These are phyloP conservation scores for Fusarium mexicanum DNA, from an alignment of 2,329 filamentous ascomycete species.

Conservation along the genomic window DNA sequence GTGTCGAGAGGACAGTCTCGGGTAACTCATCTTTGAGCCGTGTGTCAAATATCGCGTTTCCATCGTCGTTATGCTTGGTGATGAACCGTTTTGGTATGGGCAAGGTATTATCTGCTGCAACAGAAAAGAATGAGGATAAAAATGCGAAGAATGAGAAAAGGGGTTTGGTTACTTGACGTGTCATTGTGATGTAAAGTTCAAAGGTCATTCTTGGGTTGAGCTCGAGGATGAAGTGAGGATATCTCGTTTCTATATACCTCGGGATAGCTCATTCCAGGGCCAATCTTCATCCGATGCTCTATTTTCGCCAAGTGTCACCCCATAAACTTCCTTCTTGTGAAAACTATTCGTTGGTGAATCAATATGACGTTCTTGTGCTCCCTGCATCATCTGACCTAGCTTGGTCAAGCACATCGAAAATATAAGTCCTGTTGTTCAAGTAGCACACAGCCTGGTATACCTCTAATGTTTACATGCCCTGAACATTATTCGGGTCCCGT, in stretches of 20 bases:
- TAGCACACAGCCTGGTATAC: not conserved
- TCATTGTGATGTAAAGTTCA: not conserved
- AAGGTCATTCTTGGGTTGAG: not conserved
- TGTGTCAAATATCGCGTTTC: slow-evolving; percentile 35
- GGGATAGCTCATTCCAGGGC: not conserved
- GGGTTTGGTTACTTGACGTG: not conserved
- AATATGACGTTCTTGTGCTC: not conserved
- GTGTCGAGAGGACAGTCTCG: slow-evolving; percentile 2
- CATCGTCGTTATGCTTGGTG: slow-evolving; percentile 31
- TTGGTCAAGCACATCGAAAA: not conserved
- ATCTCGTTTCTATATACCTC: not conserved
- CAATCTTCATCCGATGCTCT: not conserved
- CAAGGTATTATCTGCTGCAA: slow-evolving; percentile 23
- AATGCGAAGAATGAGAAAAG: not conserved
- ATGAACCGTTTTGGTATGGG: slow-evolving; percentile 32
- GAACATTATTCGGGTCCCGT: not conserved
- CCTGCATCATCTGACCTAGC: not conserved
- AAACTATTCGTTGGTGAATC: not conserved
- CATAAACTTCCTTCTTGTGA: not conserved
- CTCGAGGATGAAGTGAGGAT: not conserved
- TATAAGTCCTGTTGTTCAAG: not conserved
- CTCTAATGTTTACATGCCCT: not conserved
- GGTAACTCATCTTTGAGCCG: slow-evolving; percentile 20
- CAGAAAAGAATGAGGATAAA: not conserved
- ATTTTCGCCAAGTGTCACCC: not conserved